Evolutionary conservation across 2,329 filamentous ascomycete species (phyloP).

Genomic region (Nemania sp.): DNA sequence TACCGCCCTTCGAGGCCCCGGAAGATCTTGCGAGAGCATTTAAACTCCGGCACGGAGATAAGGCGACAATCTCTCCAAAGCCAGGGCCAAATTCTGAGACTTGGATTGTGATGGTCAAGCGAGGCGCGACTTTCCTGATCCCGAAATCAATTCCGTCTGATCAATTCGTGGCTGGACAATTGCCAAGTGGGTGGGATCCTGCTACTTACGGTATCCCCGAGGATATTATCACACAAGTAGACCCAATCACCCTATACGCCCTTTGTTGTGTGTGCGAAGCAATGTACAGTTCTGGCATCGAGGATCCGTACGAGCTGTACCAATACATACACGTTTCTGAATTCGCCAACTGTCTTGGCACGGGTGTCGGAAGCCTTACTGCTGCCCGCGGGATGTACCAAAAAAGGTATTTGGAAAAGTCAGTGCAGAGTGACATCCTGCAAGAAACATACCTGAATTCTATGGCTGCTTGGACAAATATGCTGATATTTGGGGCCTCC

Average conservation of each 20-base stretch:
- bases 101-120: conserved; percentile 82
- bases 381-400: conserved; percentile 69
- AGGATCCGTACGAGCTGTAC: conserved; percentile 99
- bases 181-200: conserved; percentile 95
- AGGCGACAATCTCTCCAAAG: conserved; percentile 87
- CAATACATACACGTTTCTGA: conserved; percentile 98
- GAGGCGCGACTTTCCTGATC: background rate
- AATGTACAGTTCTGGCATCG: conserved; percentile 89
- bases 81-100: conserved; percentile 84
- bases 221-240: conserved; percentile 95
- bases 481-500: conserved; percentile 94
- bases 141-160: background rate
- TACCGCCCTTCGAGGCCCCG: conserved; percentile 94
- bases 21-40: conserved; percentile 98
- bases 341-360: conserved; percentile 96
- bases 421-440: conserved; percentile 96
- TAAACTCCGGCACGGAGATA: conserved; percentile 93
- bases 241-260: conserved; percentile 92
- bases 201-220: conserved; percentile 95
- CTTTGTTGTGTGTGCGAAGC: conserved; percentile 92
- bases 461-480: conserved; percentile 99
- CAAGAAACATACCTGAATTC: conserved; percentile 99
- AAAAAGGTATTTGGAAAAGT: conserved; percentile 93
- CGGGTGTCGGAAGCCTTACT: conserved; percentile 84
- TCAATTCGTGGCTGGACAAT: conserved; percentile 78